phyloP scores from a whole-genome alignment of 1,284 basidiomycete species.

The Albatrellus sp. region DNA sequence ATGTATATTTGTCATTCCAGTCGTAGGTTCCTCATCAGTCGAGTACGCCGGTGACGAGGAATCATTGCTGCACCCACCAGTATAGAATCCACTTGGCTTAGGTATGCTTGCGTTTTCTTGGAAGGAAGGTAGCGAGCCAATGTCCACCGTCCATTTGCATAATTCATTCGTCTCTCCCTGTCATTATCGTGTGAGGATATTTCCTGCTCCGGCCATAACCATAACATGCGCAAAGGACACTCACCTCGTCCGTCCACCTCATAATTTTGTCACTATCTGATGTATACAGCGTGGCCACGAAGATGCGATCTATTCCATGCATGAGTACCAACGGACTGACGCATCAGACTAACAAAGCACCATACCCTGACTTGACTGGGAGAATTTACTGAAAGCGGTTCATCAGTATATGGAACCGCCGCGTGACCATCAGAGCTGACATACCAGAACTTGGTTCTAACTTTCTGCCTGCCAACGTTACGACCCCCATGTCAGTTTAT shows the following conservation, averaged over 20 bases:
- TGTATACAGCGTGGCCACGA: slow-evolving; percentile 68
- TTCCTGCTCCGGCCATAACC: slow-evolving; percentile 1
- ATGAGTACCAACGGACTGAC: slow-evolving; percentile 2
- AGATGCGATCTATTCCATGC: slow-evolving; percentile 46
- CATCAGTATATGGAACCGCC: neutral
- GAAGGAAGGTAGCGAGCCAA: slow-evolving; percentile 64
- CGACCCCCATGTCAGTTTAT: slow-evolving; percentile 10
- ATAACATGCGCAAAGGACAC: slow-evolving; percentile 6
- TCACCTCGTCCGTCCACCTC: slow-evolving; percentile 68
- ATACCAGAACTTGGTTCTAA: slow-evolving; percentile 71
- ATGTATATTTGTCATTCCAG: neutral
- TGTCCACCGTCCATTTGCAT: slow-evolving; percentile 79
- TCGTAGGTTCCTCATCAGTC: neutral
- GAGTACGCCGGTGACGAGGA: neutral
- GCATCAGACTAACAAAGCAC: neutral
- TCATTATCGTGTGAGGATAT: slow-evolving; percentile 5
- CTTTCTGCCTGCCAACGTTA: slow-evolving; percentile 41
- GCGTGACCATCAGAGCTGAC: slow-evolving; percentile 9
- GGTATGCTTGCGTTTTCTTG: slow-evolving; percentile 47
- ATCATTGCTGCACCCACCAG: slow-evolving; percentile 31
- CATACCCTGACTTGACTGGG: slow-evolving; percentile 50
- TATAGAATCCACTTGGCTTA: slow-evolving; percentile 58
- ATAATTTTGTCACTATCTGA: slow-evolving; percentile 61
- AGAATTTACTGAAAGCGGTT: slow-evolving; percentile 50
- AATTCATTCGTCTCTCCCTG: slow-evolving; percentile 58